phyloP scores from a whole-genome alignment of 1,284 basidiomycete species.

The Stygiomarasmius scandens region DNA sequence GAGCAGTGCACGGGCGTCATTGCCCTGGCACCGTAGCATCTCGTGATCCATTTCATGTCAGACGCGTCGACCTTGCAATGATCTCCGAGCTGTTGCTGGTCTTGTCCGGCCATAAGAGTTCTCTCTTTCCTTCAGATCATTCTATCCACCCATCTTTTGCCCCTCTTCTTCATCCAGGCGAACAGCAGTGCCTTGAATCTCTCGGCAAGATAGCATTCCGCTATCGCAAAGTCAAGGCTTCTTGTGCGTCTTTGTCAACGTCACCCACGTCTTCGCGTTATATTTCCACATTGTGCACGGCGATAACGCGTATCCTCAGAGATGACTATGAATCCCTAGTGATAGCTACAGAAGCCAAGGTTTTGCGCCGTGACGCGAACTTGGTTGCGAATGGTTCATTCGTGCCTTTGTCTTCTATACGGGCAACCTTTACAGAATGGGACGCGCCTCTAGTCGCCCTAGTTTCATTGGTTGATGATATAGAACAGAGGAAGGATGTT shows the following conservation, averaged over 20 bases:
- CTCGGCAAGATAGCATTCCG: constrained; percentile 72
- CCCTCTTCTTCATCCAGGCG: constrained; percentile 82
- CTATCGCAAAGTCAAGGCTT: constrained; percentile 69
- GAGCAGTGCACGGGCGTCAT: constrained; percentile 4
- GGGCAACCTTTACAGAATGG: constrained; percentile 83
- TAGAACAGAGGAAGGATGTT: constrained; percentile 61
- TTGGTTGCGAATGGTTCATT: constrained; percentile 77
- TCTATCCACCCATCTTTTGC: constrained; percentile 66
- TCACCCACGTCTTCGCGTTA: constrained; percentile 68
- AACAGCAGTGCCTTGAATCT: constrained; percentile 76
- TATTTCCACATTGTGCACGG: constrained; percentile 73
- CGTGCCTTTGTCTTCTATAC: constrained; percentile 80
- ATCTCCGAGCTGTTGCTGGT: constrained; percentile 85
- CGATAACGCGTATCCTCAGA: constrained; percentile 70
- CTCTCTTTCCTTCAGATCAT: constrained; percentile 68
- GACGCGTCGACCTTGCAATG: constrained; percentile 42
- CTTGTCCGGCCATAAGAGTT: constrained; percentile 82
- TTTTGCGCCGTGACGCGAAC: constrained; percentile 69
- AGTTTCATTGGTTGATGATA: constrained; percentile 58
- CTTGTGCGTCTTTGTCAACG: constrained; percentile 49
- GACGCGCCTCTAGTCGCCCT: constrained; percentile 78
- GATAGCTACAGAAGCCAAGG: constrained; percentile 77
- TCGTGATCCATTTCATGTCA: not conserved
- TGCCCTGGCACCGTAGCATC: not conserved
- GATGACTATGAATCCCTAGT: constrained; percentile 82